A percentile compares a stretch with the other conserved stretches of the same genome.
These are phyloP conservation scores for Fusarium hainanense DNA, from an alignment of 2,329 filamentous ascomycete species.

Conservation along the genomic window DNA sequence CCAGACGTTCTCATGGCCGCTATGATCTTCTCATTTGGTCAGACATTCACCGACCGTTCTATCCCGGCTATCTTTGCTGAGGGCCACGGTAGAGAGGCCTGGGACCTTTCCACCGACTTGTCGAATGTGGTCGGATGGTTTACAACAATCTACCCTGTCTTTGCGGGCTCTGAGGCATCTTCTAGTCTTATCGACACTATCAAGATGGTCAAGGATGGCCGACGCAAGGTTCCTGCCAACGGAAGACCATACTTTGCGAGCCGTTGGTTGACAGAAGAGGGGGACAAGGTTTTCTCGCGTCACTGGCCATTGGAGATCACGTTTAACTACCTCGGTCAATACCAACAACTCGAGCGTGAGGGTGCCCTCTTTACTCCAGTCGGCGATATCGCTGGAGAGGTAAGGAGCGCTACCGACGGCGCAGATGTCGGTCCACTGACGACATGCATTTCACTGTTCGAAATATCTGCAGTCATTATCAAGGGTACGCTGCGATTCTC, in stretches of 20 bases:
- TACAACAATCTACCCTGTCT: slow-evolving; percentile 50
- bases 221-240: slow-evolving; percentile 22
- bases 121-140: slow-evolving; percentile 55
- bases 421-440: slow-evolving; percentile 27
- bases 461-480: slow-evolving; percentile 58
- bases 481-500: slow-evolving; percentile 57
- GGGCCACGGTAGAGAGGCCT: slow-evolving; percentile 52
- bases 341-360: slow-evolving; percentile 46
- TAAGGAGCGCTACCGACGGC: slow-evolving; percentile 23
- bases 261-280: slow-evolving; percentile 29
- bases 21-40: slow-evolving; percentile 44
- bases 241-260: slow-evolving; percentile 39
- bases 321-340: slow-evolving; percentile 46
- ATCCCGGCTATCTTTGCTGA: slow-evolving; percentile 49
- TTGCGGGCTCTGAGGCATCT: slow-evolving; percentile 7
- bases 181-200: slow-evolving; percentile 21
- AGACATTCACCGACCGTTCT: slow-evolving; percentile 46
- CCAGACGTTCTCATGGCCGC: slow-evolving; percentile 52
- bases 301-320: slow-evolving; percentile 45
- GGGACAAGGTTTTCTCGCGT: slow-evolving; percentile 8
- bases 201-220: slow-evolving; percentile 37
- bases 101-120: slow-evolving; percentile 45
- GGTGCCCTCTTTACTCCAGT: slow-evolving; percentile 41
- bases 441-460: slow-evolving; percentile 58
- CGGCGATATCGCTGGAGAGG: slow-evolving; percentile 30